These are phyloP conservation scores for Aspergillus puulaauensis DNA, from an alignment of 2,329 filamentous ascomycete genomes.

Conservation along the genomic window DNA sequence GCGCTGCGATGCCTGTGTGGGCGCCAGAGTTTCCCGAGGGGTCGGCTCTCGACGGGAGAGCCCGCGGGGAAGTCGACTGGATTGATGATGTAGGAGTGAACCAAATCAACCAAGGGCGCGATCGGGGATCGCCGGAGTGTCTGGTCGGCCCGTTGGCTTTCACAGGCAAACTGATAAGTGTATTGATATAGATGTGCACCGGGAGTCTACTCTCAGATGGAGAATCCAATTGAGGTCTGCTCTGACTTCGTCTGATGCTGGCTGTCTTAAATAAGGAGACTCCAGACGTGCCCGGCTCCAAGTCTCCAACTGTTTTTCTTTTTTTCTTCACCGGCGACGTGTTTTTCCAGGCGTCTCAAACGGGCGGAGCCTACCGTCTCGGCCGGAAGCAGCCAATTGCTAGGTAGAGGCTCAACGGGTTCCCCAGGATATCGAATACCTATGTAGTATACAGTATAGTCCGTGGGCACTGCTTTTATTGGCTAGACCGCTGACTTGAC, in stretches of 20 bases:
- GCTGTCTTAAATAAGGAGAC: neutral
- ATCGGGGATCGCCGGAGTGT: constrained; percentile 18
- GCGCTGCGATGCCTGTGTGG: constrained; percentile 50
- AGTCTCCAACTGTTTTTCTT: neutral
- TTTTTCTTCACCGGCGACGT: neutral
- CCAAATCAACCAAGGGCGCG: constrained; percentile 5
- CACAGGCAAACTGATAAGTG: neutral
- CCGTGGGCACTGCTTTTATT: neutral
- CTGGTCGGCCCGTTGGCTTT: constrained; percentile 3
- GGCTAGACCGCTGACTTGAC: neutral
- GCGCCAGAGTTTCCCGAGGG: constrained; percentile 46
- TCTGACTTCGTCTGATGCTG: neutral
- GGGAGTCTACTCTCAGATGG: neutral
- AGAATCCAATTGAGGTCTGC: neutral
- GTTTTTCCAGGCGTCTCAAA: neutral
- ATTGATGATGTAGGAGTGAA: constrained; percentile 8
- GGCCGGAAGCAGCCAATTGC: neutral
- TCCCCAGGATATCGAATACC: neutral
- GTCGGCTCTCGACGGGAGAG: constrained; percentile 34
- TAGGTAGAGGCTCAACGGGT: neutral
- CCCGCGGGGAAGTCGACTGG: constrained; percentile 26
- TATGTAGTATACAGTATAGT: neutral
- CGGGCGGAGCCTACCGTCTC: constrained; percentile 1
- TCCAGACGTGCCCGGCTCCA: neutral
- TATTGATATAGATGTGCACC: neutral